Percentiles rank a stretch among this genome's conserved stretches.
These are phyloP conservation scores for Marsdenia floribunda DNA, from an alignment of 257 asterid genomes.

Conservation along the genomic window DNA sequence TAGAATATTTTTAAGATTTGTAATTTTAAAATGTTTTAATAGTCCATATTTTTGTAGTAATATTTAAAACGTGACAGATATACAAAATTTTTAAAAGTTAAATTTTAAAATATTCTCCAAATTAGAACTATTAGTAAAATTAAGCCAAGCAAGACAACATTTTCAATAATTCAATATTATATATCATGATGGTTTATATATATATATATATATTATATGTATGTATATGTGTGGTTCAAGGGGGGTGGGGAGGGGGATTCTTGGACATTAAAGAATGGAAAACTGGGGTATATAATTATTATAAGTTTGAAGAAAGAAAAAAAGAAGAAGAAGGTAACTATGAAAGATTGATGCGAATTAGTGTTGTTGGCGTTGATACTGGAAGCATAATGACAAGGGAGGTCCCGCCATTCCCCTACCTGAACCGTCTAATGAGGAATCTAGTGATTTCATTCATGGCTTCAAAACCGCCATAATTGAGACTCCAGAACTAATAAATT, in stretches of 20 bases:
- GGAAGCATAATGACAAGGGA: constrained; percentile 44
- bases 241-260: no score
- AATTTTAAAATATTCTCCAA: no score
- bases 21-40: no score
- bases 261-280: background rate
- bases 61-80: no score
- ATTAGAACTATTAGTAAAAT: no score
- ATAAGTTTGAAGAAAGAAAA: constrained; percentile 1
- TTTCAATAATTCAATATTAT: no score
- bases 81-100: no score
- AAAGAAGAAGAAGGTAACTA: constrained; percentile 5
- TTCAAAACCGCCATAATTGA: constrained; percentile 37
- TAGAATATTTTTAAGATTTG: no score
- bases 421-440: constrained; percentile 83
- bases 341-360: constrained; percentile 32
- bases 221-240: background rate
- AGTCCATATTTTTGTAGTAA: no score
- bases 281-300: constrained; percentile 7
- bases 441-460: constrained; percentile 45
- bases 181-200: no score
- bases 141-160: no score
- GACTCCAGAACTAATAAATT: background rate
- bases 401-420: constrained; percentile 43
- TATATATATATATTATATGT: no score
- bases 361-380: constrained; percentile 51